Evolutionary conservation across 495 filamentous ascomycete species (phyloP).

Genomic region (Xylaria scruposa): DNA sequence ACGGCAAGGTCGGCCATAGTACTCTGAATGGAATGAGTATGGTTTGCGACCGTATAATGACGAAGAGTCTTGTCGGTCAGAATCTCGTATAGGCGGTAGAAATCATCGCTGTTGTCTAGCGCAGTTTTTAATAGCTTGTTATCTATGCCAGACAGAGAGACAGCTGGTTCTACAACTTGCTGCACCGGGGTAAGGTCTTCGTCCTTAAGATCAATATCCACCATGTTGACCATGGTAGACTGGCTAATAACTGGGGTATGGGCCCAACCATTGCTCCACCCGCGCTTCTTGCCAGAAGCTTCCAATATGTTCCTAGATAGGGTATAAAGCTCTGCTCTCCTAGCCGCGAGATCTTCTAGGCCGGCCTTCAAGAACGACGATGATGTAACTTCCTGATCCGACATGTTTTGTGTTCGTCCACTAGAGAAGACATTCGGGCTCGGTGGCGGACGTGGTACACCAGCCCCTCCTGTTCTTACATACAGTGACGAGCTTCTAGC

Average conservation of each 20-base stretch:
- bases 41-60: slow-evolving; percentile 77
- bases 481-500: slow-evolving; percentile 60
- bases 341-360: slow-evolving; percentile 81
- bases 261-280: slow-evolving; percentile 81
- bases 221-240: slow-evolving; percentile 55
- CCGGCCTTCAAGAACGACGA: slow-evolving; percentile 65
- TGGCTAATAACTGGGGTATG: slow-evolving; percentile 65
- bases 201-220: slow-evolving; percentile 61
- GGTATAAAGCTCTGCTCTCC: slow-evolving; percentile 79
- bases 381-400: slow-evolving; percentile 41
- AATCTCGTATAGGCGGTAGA: slow-evolving; percentile 72
- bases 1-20: slow-evolving; percentile 86
- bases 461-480: slow-evolving; percentile 35
- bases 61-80: slow-evolving; percentile 74
- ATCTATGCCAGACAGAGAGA: slow-evolving; percentile 54
- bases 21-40: slow-evolving; percentile 74
- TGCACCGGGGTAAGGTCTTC: slow-evolving; percentile 27
- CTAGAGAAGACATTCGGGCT: slow-evolving; percentile 55
- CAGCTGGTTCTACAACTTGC: slow-evolving; percentile 26
- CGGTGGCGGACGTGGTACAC: slow-evolving; percentile 44
- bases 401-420: slow-evolving; percentile 33
- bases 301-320: slow-evolving; percentile 81
- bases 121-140: slow-evolving; percentile 58
- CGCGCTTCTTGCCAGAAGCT: slow-evolving; percentile 70
- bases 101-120: slow-evolving; percentile 54